A percentile compares a stretch with the other conserved stretches of the same genome.
Conservation (phyloP, 441 rosid species). For the Bruguiera hainesii region DNA sequence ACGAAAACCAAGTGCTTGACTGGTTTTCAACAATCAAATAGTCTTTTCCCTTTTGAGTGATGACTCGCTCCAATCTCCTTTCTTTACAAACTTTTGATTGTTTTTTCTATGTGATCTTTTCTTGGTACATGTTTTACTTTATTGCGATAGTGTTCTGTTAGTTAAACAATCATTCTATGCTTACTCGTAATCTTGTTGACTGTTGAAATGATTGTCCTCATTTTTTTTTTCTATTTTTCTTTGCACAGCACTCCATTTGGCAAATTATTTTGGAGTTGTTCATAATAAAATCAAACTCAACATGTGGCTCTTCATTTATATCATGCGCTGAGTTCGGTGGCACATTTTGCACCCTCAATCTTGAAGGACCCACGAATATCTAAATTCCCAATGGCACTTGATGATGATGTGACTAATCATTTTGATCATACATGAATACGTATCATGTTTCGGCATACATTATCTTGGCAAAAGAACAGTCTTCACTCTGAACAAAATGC, state of each 20-base stretch:
- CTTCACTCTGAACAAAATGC: too few relatives aligned
- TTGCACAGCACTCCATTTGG: not conserved
- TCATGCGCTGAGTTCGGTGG: not conserved
- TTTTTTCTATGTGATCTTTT: slow-evolving; percentile 12
- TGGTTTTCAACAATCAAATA: slow-evolving; percentile 20
- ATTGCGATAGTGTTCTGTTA: slow-evolving; percentile 18
- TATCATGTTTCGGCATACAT: not conserved
- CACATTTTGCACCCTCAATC: too few relatives aligned
- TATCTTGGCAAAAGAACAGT: too few relatives aligned
- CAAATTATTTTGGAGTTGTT: slow-evolving; percentile 2
- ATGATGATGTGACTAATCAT: slow-evolving; percentile 7
- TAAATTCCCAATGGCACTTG: not conserved
- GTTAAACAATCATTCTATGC: slow-evolving; percentile 24
- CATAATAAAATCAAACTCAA: not conserved
- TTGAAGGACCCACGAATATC: slow-evolving; percentile 2
- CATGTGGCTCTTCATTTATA: not conserved
- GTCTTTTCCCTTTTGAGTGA: slow-evolving; percentile 1
- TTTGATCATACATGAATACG: not conserved
- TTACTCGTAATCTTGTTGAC: slow-evolving; percentile 30
- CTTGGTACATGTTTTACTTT: slow-evolving; percentile 2
- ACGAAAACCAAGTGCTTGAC: slow-evolving; percentile 18
- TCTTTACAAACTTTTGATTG: slow-evolving; percentile 16
- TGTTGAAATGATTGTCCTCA: slow-evolving; percentile 23
- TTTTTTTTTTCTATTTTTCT: not conserved
- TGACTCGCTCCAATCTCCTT: slow-evolving; percentile 17